Evolutionary conservation across 2,329 filamentous ascomycete species (phyloP).

Genomic region (Exophiala oligosperma): DNA sequence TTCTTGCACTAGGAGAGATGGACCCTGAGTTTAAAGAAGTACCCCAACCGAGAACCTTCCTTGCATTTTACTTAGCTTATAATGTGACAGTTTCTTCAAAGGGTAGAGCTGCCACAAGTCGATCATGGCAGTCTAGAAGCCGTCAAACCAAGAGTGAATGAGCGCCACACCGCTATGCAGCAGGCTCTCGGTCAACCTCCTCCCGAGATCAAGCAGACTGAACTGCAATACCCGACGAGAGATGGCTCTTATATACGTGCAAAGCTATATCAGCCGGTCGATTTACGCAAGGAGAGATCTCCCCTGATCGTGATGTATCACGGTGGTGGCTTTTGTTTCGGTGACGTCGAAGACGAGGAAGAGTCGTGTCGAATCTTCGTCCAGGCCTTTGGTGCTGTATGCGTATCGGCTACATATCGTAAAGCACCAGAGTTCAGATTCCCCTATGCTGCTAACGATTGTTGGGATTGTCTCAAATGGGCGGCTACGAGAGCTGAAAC

Average conservation of each 20-base stretch:
- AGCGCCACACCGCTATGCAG: slow-evolving; percentile 18
- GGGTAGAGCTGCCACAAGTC: slow-evolving; percentile 7
- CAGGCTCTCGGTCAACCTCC: slow-evolving; percentile 19
- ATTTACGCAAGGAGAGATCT: slow-evolving; percentile 11
- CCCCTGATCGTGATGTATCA: slow-evolving; percentile 30
- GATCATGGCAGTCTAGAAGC: slow-evolving; percentile 21
- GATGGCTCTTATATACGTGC: slow-evolving; percentile 30
- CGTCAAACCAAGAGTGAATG: slow-evolving; percentile 21
- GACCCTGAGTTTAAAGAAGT: too few relatives aligned
- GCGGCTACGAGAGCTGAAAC: slow-evolving; percentile 39
- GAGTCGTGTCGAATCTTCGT: slow-evolving; percentile 27
- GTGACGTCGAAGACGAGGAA: slow-evolving; percentile 28
- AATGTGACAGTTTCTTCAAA: too few relatives aligned
- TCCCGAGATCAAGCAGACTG: slow-evolving; percentile 24
- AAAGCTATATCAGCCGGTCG: slow-evolving; percentile 28
- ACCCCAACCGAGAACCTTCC: too few relatives aligned
- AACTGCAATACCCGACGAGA: slow-evolving; percentile 27
- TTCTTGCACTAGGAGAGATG: too few relatives aligned
- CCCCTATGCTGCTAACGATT: slow-evolving; percentile 27
- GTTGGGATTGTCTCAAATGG: slow-evolving; percentile 29
- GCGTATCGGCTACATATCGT: slow-evolving; percentile 24
- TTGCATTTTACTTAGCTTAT: too few relatives aligned
- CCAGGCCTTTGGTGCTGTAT: slow-evolving; percentile 26
- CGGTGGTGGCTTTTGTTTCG: slow-evolving; percentile 32
- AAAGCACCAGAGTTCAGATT: slow-evolving; percentile 29